Conservation (phyloP, 768 basidiomycete species). For the Panaeolus cyanescens region DNA sequence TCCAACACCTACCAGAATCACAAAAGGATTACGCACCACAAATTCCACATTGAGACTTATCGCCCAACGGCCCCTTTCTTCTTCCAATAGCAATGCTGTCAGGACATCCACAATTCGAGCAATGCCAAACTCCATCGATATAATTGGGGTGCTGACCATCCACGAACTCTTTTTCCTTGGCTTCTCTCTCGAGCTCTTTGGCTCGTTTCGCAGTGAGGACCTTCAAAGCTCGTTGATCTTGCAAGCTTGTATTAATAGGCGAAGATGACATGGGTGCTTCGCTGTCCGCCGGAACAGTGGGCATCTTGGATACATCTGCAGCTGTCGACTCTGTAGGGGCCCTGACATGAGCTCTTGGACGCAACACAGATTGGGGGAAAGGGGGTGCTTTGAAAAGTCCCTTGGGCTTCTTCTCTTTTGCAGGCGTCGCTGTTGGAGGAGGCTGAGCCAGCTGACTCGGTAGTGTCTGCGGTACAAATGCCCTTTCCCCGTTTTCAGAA, state of each 20-base stretch:
- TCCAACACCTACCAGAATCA: constrained; percentile 1
- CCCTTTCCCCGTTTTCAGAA: constrained; percentile 70
- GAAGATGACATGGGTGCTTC: constrained; percentile 53
- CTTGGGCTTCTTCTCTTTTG: constrained; percentile 70
- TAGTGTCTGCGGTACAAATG: constrained; percentile 49
- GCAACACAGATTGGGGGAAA: constrained; percentile 54
- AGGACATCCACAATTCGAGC: constrained; percentile 92
- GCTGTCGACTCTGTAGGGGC: constrained; percentile 72
- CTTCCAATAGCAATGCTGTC: constrained; percentile 84
- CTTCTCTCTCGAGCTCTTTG: constrained; percentile 79
- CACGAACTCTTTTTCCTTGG: constrained; percentile 81
- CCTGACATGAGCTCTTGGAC: constrained; percentile 58
- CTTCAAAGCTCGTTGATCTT: constrained; percentile 50
- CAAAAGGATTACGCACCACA: constrained; percentile 66
- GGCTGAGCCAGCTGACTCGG: constrained; percentile 35
- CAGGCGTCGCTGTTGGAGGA: constrained; percentile 24
- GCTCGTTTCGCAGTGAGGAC: constrained; percentile 59
- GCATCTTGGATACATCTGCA: constrained; percentile 51
- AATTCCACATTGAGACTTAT: constrained; percentile 88
- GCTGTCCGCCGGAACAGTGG: constrained; percentile 62
- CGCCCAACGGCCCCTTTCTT: constrained; percentile 87
- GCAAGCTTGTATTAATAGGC: constrained; percentile 19
- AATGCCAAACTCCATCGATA: constrained; percentile 91
- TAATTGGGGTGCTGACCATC: constrained; percentile 82
- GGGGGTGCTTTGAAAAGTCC: constrained; percentile 75